Percentiles rank a stretch among this genome's conserved stretches.
Conservation (phyloP, 1,139 yeast species). For the Geotrichum carabidarum region DNA sequence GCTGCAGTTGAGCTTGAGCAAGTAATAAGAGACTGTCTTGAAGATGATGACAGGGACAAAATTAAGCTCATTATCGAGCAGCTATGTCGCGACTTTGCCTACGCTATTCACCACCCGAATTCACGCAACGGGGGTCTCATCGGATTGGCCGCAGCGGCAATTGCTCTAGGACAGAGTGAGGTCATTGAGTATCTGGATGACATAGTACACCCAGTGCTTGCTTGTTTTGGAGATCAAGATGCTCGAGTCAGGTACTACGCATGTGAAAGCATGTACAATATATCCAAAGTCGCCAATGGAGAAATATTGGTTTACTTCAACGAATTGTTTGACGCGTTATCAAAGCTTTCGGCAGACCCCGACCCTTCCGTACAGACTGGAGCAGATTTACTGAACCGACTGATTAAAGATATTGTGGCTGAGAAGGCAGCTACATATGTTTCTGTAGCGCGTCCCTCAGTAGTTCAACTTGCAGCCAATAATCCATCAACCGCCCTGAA, state of each 20-base stretch:
- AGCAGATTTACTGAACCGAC: constrained; percentile 84
- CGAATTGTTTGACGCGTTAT: constrained; percentile 88
- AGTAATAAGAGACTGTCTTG: constrained; percentile 65
- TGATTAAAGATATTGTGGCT: constrained; percentile 90
- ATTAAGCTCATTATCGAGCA: constrained; percentile 66
- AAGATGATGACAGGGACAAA: constrained; percentile 60
- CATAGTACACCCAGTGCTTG: constrained; percentile 86
- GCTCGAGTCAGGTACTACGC: constrained; percentile 95
- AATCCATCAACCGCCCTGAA: not conserved
- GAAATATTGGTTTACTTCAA: constrained; percentile 87
- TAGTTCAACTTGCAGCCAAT: constrained; percentile 40
- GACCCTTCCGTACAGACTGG: constrained; percentile 93
- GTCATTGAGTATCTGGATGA: constrained; percentile 71
- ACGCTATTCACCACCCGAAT: constrained; percentile 69
- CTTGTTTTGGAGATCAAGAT: constrained; percentile 95
- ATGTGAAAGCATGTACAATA: constrained; percentile 91
- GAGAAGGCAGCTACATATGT: constrained; percentile 90
- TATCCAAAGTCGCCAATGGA: constrained; percentile 95
- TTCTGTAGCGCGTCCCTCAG: constrained; percentile 58
- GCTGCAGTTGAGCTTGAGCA: constrained; percentile 90
- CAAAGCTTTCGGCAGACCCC: constrained; percentile 85
- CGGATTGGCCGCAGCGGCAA: constrained; percentile 71
- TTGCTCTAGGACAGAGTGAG: constrained; percentile 69
- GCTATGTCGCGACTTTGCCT: constrained; percentile 63
- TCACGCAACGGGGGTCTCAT: constrained; percentile 72